These are phyloP conservation scores for Hydnum rufescens DNA, from an alignment of 768 basidiomycete genomes.

Conservation along the genomic window DNA sequence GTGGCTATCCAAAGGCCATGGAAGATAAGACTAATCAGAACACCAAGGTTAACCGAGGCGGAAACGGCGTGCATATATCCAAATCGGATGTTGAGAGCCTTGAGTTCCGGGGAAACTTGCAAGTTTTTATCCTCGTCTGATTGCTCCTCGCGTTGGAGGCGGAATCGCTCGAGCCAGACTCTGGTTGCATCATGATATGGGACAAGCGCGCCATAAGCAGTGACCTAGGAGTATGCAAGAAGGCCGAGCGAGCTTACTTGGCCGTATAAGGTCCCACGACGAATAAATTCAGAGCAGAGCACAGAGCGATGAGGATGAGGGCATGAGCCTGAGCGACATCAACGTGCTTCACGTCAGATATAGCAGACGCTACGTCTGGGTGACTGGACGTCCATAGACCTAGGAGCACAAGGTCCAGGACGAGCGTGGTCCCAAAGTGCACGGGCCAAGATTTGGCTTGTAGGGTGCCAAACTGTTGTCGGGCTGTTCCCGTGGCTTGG, in stretches of 20 bases:
- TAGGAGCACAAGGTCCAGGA: conserved; percentile 33
- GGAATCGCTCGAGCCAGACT: conserved; percentile 57
- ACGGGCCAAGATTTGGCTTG: conserved; percentile 59
- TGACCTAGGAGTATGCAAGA: conserved; percentile 4
- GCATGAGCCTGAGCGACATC: conserved; percentile 50
- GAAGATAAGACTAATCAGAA: conserved; percentile 39
- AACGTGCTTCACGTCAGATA: conserved; percentile 27
- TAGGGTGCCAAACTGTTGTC: conserved; percentile 50
- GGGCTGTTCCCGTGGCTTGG: conserved; percentile 23
- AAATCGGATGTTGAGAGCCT: conserved; percentile 45
- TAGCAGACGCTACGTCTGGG: conserved; percentile 31
- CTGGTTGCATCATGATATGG: conserved; percentile 18
- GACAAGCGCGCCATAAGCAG: not conserved
- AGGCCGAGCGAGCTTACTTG: conserved; percentile 25
- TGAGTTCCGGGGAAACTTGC: conserved; percentile 52
- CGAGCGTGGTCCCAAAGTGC: conserved; percentile 46
- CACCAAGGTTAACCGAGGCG: conserved; percentile 41
- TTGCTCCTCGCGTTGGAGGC: conserved; percentile 56
- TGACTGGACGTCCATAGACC: conserved; percentile 38
- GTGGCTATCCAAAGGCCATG: conserved; percentile 57
- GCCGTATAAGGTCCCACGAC: conserved; percentile 54
- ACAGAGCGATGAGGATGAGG: conserved; percentile 26
- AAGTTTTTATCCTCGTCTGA: conserved; percentile 44
- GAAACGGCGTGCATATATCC: conserved; percentile 47
- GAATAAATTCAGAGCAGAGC: conserved; percentile 42